Evolutionary conservation across 768 basidiomycete genomes (phyloP).

Genomic region (Suillus hirtellus): DNA sequence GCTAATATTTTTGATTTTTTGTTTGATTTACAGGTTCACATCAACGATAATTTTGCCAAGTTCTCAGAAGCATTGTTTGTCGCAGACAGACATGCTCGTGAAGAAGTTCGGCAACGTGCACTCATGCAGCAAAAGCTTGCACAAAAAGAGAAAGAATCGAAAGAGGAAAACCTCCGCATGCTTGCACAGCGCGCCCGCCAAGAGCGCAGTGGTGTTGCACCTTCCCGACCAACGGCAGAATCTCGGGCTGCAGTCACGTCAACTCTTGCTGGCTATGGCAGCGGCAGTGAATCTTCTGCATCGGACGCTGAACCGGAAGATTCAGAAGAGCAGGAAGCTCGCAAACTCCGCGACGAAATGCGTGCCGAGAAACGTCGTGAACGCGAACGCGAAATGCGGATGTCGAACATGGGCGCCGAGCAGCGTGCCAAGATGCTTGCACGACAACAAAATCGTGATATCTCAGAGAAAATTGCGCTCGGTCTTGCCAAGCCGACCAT

Average conservation of each 20-base stretch:
- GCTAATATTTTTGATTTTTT: slow-evolving; percentile 4
- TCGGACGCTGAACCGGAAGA: slow-evolving; percentile 57
- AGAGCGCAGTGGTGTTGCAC: slow-evolving; percentile 79
- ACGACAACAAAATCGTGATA: slow-evolving; percentile 96
- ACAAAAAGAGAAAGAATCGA: slow-evolving; percentile 93
- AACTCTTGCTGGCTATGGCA: slow-evolving; percentile 83
- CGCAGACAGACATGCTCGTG: slow-evolving; percentile 95
- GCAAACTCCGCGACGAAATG: slow-evolving; percentile 86
- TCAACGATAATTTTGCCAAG: slow-evolving; percentile 99
- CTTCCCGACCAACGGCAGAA: slow-evolving; percentile 64
- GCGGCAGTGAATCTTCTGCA: slow-evolving; percentile 59
- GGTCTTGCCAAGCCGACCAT: slow-evolving; percentile 96
- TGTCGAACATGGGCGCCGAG: slow-evolving; percentile 99
- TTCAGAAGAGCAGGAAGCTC: slow-evolving; percentile 83
- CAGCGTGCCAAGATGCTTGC: slow-evolving; percentile 95
- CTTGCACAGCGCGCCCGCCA: slow-evolving; percentile 95
- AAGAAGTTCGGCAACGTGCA: slow-evolving; percentile 94
- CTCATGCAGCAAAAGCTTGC: slow-evolving; percentile 99
- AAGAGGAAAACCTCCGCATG: slow-evolving; percentile 93
- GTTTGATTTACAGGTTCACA: slow-evolving; percentile 68
- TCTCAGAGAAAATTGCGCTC: slow-evolving; percentile 97
- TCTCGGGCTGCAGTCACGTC: slow-evolving; percentile 72
- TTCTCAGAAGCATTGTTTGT: slow-evolving; percentile 96
- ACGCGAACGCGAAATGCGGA: slow-evolving; percentile 95
- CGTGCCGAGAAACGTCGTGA: slow-evolving; percentile 89